phyloP scores from a whole-genome alignment of 352 stramenopile species.

The Thalassiosira delicatula region DNA sequence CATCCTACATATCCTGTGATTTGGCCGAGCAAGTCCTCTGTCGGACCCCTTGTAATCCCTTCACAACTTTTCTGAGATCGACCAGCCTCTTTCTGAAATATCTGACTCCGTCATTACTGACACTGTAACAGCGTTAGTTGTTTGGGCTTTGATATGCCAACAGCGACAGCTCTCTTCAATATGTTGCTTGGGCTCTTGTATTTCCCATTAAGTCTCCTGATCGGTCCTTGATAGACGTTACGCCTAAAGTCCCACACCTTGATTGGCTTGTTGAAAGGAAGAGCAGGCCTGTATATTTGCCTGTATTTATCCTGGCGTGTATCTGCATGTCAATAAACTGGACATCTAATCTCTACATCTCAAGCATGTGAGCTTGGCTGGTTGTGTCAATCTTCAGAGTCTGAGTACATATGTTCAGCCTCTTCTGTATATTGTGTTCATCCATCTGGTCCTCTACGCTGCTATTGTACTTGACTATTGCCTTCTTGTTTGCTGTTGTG shows the following conservation, averaged over 20 bases:
- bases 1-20: background rate
- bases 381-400: too few relatives aligned
- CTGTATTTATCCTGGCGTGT: background rate
- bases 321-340: background rate
- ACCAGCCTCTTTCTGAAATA: background rate
- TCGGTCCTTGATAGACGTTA: background rate
- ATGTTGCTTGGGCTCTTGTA: background rate
- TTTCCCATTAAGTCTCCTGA: background rate
- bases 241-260: background rate
- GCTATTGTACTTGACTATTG: background rate
- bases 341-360: background rate
- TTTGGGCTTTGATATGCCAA: background rate
- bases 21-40: background rate
- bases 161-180: background rate
- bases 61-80: background rate
- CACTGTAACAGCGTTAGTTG: background rate
- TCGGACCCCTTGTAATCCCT: background rate
- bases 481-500: background rate
- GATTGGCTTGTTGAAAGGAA: background rate
- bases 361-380: background rate
- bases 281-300: background rate
- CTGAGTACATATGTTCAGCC: too few relatives aligned
- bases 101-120: background rate
- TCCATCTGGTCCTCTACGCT: background rate
- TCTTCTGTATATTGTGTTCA: background rate